phyloP scores from a whole-genome alignment of 1,284 basidiomycete species.

The Ceratobasidium theobromae region DNA sequence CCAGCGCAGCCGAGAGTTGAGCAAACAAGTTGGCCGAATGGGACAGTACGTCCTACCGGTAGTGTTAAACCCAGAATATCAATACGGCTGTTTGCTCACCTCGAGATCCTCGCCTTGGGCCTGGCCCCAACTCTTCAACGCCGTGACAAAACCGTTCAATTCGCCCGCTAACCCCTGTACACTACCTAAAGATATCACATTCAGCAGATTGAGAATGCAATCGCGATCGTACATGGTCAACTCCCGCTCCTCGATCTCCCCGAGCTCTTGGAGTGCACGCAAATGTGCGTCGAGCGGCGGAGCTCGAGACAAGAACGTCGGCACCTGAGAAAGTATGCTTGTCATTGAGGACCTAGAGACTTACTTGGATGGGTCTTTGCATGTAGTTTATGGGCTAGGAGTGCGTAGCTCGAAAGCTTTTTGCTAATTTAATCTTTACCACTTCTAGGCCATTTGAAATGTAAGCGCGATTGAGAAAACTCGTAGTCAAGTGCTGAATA shows the following conservation, averaged over 20 bases:
- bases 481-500: too few relatives aligned
- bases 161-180: conserved; percentile 67
- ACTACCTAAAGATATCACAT: conserved; percentile 45
- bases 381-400: too few relatives aligned
- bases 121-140: conserved; percentile 74
- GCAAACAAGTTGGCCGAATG: conserved; percentile 71
- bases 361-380: too few relatives aligned
- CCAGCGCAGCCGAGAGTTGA: conserved; percentile 69
- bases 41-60: conserved; percentile 67
- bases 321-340: too few relatives aligned
- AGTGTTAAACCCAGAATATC: conserved; percentile 25
- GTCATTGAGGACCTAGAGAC: too few relatives aligned
- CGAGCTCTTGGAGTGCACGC: conserved; percentile 81
- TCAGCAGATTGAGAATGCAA: background rate
- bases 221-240: conserved; percentile 53
- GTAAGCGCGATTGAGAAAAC: too few relatives aligned
- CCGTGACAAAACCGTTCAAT: conserved; percentile 69
- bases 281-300: conserved; percentile 83
- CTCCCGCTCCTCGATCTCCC: conserved; percentile 84
- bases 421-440: too few relatives aligned
- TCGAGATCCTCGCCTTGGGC: conserved; percentile 88
- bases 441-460: too few relatives aligned
- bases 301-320: too few relatives aligned
- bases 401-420: too few relatives aligned
- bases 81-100: conserved; percentile 52